phyloP scores from a whole-genome alignment of 2,329 filamentous ascomycete genomes.

The Leptographium lundbergii region DNA sequence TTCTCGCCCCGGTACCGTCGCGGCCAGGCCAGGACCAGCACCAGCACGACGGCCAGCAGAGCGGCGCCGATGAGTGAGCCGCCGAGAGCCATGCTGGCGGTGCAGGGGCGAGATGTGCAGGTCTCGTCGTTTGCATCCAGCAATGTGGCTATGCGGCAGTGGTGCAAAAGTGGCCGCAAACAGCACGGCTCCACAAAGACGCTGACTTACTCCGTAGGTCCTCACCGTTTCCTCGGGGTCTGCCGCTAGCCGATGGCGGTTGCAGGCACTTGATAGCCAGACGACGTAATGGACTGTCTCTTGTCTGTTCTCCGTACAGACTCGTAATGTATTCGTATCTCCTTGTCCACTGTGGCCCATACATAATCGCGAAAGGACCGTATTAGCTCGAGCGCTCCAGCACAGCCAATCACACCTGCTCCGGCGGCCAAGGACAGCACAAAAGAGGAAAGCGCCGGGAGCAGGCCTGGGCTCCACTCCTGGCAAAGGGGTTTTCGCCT shows the following conservation, averaged over 20 bases:
- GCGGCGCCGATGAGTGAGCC: constrained; percentile 7
- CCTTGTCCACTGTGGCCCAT: neutral
- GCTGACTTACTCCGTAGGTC: neutral
- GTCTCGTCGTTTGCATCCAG: no score
- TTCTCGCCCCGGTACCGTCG: constrained; percentile 2
- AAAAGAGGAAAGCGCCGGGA: neutral
- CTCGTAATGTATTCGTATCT: no score
- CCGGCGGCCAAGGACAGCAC: neutral
- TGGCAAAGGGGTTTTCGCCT: neutral
- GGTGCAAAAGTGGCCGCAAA: no score
- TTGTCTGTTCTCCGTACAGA: no score
- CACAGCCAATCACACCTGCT: neutral
- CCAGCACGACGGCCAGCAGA: constrained; percentile 6
- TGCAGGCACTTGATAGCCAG: no score
- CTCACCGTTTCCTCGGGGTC: neutral
- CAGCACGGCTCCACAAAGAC: no score
- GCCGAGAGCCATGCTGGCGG: constrained; percentile 7
- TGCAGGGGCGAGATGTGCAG: no score
- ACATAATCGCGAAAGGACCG: no score
- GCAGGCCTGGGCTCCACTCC: neutral
- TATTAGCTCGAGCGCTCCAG: no score
- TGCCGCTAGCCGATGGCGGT: no score
- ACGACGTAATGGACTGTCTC: neutral
- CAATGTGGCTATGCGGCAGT: no score
- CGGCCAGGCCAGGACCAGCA: constrained; percentile 7